Conservation (phyloP, 345 rosid genomes). For the Dipteronia sinensis region DNA sequence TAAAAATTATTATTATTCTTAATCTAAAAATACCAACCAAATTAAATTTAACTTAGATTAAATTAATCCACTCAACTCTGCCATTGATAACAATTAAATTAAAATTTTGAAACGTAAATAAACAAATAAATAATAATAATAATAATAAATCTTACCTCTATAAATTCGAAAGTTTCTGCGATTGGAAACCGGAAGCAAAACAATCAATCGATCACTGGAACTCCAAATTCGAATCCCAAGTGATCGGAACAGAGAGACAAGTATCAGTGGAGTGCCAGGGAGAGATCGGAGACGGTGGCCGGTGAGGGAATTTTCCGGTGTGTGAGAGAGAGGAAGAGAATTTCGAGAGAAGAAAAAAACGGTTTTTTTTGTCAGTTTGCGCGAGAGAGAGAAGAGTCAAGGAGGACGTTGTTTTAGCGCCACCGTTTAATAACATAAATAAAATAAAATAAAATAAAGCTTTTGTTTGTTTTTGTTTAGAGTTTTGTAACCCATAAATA, state of each 20-base stretch:
- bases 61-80: neutral
- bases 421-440: conserved; percentile 40
- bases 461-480: neutral
- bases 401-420: conserved; percentile 73
- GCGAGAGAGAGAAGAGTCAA: neutral
- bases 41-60: neutral
- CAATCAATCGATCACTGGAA: neutral
- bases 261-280: neutral
- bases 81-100: neutral
- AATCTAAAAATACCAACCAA: conserved; percentile 17
- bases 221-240: neutral
- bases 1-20: neutral
- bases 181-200: neutral
- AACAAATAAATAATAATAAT: neutral
- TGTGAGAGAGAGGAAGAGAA: neutral
- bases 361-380: neutral
- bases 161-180: neutral
- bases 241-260: neutral
- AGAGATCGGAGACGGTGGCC: neutral
- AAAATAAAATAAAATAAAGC: neutral
- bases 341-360: neutral
- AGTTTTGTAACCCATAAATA: too few relatives aligned
- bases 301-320: conserved; percentile 11
- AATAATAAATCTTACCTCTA: conserved; percentile 22
- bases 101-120: neutral